Conservation (phyloP, 2,329 filamentous ascomycete genomes). For the Venturiaceae sp. region DNA sequence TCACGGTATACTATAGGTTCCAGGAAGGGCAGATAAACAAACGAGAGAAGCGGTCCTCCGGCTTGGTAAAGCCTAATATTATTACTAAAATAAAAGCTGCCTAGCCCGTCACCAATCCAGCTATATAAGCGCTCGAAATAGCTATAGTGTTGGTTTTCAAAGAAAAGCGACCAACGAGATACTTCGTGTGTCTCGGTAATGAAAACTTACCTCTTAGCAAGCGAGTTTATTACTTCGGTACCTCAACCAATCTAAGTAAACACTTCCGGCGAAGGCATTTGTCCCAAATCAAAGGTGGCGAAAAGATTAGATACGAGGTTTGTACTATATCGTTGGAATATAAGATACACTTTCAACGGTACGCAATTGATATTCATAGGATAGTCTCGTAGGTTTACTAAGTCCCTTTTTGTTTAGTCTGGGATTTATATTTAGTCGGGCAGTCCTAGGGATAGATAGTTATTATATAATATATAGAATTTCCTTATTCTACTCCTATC, state of each 20-base stretch:
- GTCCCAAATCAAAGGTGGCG: not conserved
- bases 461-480: too few species aligned
- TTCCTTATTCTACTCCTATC: too few species aligned
- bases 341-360: constrained; percentile 6
- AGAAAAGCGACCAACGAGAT: constrained; percentile 10
- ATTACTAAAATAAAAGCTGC: not conserved
- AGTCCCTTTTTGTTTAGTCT: too few species aligned
- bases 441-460: too few species aligned
- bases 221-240: not conserved
- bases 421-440: too few species aligned
- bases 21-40: constrained; percentile 7
- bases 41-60: not conserved
- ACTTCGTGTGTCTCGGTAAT: constrained; percentile 12
- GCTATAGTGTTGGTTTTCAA: constrained; percentile 9
- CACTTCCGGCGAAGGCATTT: constrained; percentile 3
- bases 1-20: constrained; percentile 8
- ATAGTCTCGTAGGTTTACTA: constrained; percentile 5
- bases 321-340: not conserved
- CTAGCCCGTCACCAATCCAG: not conserved
- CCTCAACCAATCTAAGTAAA: not conserved
- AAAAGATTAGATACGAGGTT: not conserved
- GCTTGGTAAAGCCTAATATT: not conserved
- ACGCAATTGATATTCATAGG: constrained; percentile 5
- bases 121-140: constrained; percentile 3
- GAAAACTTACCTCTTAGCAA: not conserved